phyloP scores from a whole-genome alignment of 2,329 filamentous ascomycete genomes.

The Coleophoma cylindrospora region DNA sequence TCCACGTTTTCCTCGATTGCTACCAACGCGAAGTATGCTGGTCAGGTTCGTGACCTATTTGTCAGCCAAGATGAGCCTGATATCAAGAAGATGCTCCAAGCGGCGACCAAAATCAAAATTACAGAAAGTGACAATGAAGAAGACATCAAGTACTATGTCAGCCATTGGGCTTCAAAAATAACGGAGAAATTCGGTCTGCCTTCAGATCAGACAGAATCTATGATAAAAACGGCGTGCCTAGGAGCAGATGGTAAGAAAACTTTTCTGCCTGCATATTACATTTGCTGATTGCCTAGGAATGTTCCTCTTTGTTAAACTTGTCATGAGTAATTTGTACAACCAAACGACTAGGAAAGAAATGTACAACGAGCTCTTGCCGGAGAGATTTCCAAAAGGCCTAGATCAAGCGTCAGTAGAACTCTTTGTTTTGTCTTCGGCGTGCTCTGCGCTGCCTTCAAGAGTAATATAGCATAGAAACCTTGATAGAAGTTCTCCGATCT shows the following conservation, averaged over 20 bases:
- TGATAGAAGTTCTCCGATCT: not conserved
- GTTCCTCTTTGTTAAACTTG: conserved; percentile 21
- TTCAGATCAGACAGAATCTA: conserved; percentile 6
- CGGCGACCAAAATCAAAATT: conserved; percentile 19
- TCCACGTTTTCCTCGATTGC: conserved; percentile 20
- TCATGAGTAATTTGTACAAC: conserved; percentile 13
- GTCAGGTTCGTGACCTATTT: conserved; percentile 24
- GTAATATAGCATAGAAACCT: not conserved
- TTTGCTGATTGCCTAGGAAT: conserved; percentile 9
- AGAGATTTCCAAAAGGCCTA: not conserved
- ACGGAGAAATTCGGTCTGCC: conserved; percentile 18
- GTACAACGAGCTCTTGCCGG: not conserved
- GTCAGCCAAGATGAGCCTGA: conserved; percentile 31
- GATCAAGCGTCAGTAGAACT: not conserved
- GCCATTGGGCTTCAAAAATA: conserved; percentile 14
- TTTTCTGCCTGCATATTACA: conserved; percentile 3
- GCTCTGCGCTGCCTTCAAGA: too few species aligned
- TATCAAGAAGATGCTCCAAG: conserved; percentile 22
- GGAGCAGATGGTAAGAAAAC: conserved; percentile 18
- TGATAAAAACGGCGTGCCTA: conserved; percentile 13
- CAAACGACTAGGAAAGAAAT: not conserved
- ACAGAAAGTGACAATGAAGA: conserved; percentile 17
- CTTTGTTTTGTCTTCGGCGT: too few species aligned
- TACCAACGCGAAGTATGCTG: conserved; percentile 4
- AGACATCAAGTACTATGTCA: conserved; percentile 26